Evolutionary conservation across 2,329 filamentous ascomycete genomes (phyloP).

Genomic region (Metarhizium album): DNA sequence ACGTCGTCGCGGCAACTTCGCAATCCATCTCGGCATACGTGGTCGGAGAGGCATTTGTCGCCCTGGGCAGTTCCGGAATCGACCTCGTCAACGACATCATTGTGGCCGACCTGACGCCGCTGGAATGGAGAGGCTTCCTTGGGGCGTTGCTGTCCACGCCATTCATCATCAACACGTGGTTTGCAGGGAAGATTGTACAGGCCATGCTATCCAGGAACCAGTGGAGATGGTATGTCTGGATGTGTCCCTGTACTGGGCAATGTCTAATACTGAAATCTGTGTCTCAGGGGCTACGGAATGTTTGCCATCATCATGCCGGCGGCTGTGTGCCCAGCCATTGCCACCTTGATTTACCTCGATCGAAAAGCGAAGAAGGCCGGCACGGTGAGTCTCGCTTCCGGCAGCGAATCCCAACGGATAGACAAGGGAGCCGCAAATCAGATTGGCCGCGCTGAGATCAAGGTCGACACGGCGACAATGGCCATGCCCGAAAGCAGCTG

Average conservation of each 20-base stretch:
- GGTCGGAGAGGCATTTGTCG: conserved; percentile 46
- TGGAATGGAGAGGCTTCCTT: conserved; percentile 28
- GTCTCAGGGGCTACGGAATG: conserved; percentile 47
- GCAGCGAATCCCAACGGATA: conserved; percentile 24
- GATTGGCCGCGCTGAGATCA: conserved; percentile 1
- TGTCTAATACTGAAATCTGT: background rate
- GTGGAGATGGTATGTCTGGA: conserved; percentile 14
- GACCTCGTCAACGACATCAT: conserved; percentile 53
- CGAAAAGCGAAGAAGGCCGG: conserved; percentile 44
- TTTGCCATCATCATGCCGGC: conserved; percentile 50
- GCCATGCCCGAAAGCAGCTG: conserved; percentile 13
- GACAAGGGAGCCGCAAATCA: conserved; percentile 11
- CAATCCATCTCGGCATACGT: conserved; percentile 40
- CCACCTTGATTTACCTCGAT: conserved; percentile 43
- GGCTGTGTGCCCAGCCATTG: conserved; percentile 41
- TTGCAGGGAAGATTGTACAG: conserved; percentile 29
- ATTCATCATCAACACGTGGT: conserved; percentile 26
- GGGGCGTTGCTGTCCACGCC: conserved; percentile 17
- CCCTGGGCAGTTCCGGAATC: conserved; percentile 46
- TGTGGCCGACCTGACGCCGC: conserved; percentile 48
- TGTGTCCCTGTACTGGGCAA: background rate
- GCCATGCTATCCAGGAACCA: conserved; percentile 21
- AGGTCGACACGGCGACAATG: background rate
- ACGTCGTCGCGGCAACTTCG: conserved; percentile 46
- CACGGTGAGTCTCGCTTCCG: conserved; percentile 25